Percentiles rank a stretch among this genome's conserved stretches.
These are phyloP conservation scores for Candida piceae DNA, from an alignment of 805 yeast genomes.

Conservation along the genomic window DNA sequence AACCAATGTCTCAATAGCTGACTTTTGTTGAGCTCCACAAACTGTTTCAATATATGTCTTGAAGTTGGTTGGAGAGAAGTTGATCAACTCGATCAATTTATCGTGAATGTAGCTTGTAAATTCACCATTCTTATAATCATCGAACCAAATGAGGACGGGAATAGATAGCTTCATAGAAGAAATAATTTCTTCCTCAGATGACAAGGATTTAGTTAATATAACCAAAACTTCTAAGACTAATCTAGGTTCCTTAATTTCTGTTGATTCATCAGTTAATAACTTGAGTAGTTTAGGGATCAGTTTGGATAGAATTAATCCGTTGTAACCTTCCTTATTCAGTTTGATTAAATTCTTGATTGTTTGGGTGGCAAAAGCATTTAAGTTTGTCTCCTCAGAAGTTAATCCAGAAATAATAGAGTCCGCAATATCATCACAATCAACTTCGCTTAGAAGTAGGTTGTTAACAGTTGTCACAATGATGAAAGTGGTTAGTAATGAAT, in stretches of 20 bases:
- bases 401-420: constrained; percentile 33
- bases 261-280: constrained; percentile 9
- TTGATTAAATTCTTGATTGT: constrained; percentile 56
- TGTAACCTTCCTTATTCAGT: constrained; percentile 23
- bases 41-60: constrained; percentile 38
- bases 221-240: constrained; percentile 46
- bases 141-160: constrained; percentile 31
- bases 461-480: constrained; percentile 40
- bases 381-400: constrained; percentile 26
- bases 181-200: constrained; percentile 27
- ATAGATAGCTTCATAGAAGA: constrained; percentile 28
- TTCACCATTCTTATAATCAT: constrained; percentile 7
- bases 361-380: constrained; percentile 44
- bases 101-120: constrained; percentile 38
- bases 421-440: constrained; percentile 35
- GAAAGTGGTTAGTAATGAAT: constrained; percentile 39
- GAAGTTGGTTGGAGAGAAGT: constrained; percentile 41
- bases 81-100: constrained; percentile 43
- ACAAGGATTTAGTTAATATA: constrained; percentile 36
- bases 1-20: constrained; percentile 39
- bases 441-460: constrained; percentile 26
- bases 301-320: constrained; percentile 36
- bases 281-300: constrained; percentile 43
- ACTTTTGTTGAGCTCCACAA: constrained; percentile 38
- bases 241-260: constrained; percentile 30